Evolutionary conservation across 768 basidiomycete genomes (phyloP), one percentile per base, ranked within the genome.

Genomic region (Amanita pseudoporphyria): DNA sequence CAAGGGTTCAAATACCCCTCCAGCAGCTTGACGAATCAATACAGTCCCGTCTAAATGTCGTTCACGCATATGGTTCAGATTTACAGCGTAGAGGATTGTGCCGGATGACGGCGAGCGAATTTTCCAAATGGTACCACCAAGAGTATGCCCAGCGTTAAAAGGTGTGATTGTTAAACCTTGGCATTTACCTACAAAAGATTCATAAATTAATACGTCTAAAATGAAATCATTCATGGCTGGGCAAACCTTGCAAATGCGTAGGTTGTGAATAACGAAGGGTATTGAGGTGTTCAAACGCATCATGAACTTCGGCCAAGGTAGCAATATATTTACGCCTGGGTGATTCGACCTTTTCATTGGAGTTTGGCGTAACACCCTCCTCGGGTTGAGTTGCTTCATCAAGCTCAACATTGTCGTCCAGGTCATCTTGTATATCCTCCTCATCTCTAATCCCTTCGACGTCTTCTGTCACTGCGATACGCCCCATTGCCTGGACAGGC

Each of bases 111-210:
- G 93, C 0, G 94, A 97, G n/a, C 96, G 83, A 53, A 99, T 87
- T 62, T 97, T 97, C 93, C 93, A 98, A 54, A 99, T 87, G 5
- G 94, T 91, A 38, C 95, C 96, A 53, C 96, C 96, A 13, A 99
- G 77, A 0, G 90, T 90, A 64, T 97, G 94, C 0, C 95, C 96
- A 10, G 92, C 87, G 58, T 88, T 86, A 67, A 93, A 96, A 1
- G 96, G 92, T 14, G 93, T 94, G 54, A 99, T 88, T 1, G 92
- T 94, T 58, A 94, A 69, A 14, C 90, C 90, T 62, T 93, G 87
- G 59, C 88, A 90, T 71, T 92, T 89, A 45, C 91, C 88, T 87
- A 60, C 30, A 53, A 32, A 42, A 28, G 32, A 28, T 22, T 18
- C 52, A 37, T 4, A 36, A 24, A 36, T 26, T 52, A 10, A 52